Evolutionary conservation across 345 rosid species (phyloP).

Genomic region (Excoecaria agallocha): DNA sequence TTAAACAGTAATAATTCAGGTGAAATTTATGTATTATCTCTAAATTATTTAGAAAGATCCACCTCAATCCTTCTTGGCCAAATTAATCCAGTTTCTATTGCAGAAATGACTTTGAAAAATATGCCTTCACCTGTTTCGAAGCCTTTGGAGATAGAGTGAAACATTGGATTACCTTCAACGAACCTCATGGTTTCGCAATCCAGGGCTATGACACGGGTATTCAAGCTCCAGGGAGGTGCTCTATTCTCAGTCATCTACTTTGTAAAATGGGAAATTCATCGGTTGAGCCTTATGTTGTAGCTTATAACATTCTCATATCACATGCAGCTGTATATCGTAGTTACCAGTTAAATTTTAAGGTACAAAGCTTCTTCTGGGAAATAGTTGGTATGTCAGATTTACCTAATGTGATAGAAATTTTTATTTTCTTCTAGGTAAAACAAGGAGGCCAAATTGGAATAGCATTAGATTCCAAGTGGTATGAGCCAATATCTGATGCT

Average conservation of each 20-base stretch:
- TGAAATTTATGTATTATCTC: too few species aligned
- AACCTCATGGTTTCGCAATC: conserved; percentile 76
- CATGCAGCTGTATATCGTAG: conserved; percentile 73
- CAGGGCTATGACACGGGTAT: conserved; percentile 89
- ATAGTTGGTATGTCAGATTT: neutral
- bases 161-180: conserved; percentile 91
- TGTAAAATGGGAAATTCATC: conserved; percentile 79
- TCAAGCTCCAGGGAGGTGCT: conserved; percentile 97
- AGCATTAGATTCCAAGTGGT: conserved; percentile 82
- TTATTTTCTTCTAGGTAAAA: conserved; percentile 38
- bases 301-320: conserved; percentile 80
- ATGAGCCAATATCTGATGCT: conserved; percentile 60
- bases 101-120: conserved; percentile 73
- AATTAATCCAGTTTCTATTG: neutral
- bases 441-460: conserved; percentile 79
- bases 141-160: conserved; percentile 88
- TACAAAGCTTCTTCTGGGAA: conserved; percentile 7
- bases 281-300: conserved; percentile 70
- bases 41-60: too few species aligned
- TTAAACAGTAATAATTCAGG: too few species aligned
- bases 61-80: too few species aligned
- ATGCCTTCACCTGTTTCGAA: conserved; percentile 72
- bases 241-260: conserved; percentile 65
- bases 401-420: neutral
- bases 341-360: conserved; percentile 68